Base-by-base conservation (phyloP, 345 rosid genomes). In the Citrus cavaleriei region DNA sequence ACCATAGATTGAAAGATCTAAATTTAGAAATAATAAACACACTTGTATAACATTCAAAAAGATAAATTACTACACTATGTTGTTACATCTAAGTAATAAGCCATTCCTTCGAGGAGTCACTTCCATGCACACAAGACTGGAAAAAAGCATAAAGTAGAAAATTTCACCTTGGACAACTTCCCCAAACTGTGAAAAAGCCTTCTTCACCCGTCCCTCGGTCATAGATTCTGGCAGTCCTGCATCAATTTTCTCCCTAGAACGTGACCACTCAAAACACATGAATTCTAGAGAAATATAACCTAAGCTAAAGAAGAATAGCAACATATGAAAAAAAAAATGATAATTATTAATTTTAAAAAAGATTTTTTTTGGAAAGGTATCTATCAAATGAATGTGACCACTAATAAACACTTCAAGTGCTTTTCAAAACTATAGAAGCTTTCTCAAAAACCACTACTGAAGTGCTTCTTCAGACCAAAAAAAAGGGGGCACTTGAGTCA, bases 181-280 rank as follows among this genome's bases (percentile, higher is more conserved):
- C 76, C 92, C 93, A 79, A 83, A 88, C 42, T 81, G 86, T 1
- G 84, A 85, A 84, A 90, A 88, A 37, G 66, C 86, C 71, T 74
- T 87, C 85, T 76, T 86, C 80, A 90, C 76, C 22, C 83, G 86
- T 32, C 89, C 89, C 86, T 86, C 92, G 1, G 85, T 80, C 54
- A 84, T 88, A 76, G 93, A 87, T 54, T 75, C 82, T 7, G 93
- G 67, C 81, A 90, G 51, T 51, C 93, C 93, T 87, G 81, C 78
- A 67, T 34, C 73, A 79, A 75, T 10, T 58, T 68, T 5, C 27
- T 19, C 4, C 37, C 49, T 68, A 37, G 16, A 64, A 28, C 21
- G 14, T 28, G 54, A 19, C n/a, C 79, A 51, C 28, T 57, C 16
- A 61, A 60, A 37, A n/a, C 65, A 4, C 2, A 74, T 1, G 32